Conservation (phyloP, 1,284 basidiomycete species). For the Cryptococcus sp. region DNA sequence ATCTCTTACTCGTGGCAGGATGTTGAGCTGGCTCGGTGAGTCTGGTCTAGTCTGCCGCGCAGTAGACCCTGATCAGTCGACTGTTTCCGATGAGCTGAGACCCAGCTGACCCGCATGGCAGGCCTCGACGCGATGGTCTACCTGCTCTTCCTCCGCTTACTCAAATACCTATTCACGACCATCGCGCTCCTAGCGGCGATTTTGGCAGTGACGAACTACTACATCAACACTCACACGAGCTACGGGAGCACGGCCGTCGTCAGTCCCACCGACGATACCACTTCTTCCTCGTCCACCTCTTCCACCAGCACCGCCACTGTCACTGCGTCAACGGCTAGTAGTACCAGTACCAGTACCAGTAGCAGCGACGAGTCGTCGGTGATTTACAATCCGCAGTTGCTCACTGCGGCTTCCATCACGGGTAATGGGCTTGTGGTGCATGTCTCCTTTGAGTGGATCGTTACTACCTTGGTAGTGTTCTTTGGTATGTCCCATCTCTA, state of each 20-base stretch:
- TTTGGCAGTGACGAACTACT: slow-evolving; percentile 35
- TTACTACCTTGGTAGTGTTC: slow-evolving; percentile 29
- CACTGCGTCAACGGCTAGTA: not conserved
- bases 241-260: slow-evolving; percentile 13
- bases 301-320: not conserved
- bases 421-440: slow-evolving; percentile 38
- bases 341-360: not conserved
- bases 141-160: slow-evolving; percentile 84
- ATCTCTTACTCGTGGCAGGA: not conserved
- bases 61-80: not conserved
- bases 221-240: slow-evolving; percentile 33
- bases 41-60: not conserved
- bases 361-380: slow-evolving; percentile 9
- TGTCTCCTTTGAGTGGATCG: slow-evolving; percentile 34
- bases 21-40: not conserved
- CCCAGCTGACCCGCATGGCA: not conserved
- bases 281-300: not conserved
- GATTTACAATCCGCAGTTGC: slow-evolving; percentile 31
- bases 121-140: slow-evolving; percentile 87
- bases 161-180: slow-evolving; percentile 63
- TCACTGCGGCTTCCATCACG: slow-evolving; percentile 37
- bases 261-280: not conserved
- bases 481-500: slow-evolving; percentile 31
- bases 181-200: slow-evolving; percentile 30
- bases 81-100: not conserved